Conservation (phyloP, 2,329 filamentous ascomycete genomes). For the Colletotrichum cuscutae region DNA sequence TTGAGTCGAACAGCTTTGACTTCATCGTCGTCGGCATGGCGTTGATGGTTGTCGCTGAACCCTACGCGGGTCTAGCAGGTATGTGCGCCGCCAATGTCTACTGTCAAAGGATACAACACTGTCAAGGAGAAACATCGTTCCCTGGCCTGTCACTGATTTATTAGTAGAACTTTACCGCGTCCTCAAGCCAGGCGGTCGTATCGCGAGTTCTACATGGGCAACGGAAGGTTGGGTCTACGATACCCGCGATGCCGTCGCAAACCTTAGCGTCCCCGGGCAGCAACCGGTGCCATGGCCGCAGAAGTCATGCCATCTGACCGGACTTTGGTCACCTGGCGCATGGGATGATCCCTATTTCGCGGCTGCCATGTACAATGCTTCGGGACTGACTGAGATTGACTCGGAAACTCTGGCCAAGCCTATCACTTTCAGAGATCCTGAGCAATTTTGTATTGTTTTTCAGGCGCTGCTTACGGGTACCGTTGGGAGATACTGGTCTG, state of each 20-base stretch:
- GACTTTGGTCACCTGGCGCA: slow-evolving; percentile 2
- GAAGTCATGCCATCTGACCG: background rate
- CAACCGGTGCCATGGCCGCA: slow-evolving; percentile 14
- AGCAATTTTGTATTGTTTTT: slow-evolving; percentile 1
- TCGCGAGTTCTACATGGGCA: slow-evolving; percentile 5
- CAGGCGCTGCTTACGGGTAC: background rate
- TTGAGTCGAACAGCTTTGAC: slow-evolving; percentile 11
- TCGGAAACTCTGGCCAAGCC: background rate
- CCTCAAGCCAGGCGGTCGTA: slow-evolving; percentile 10
- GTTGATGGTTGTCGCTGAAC: slow-evolving; percentile 11
- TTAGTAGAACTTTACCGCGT: background rate
- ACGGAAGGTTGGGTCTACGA: slow-evolving; percentile 4
- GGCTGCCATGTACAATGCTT: slow-evolving; percentile 7
- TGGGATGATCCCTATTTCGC: slow-evolving; percentile 13
- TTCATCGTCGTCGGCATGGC: slow-evolving; percentile 7
- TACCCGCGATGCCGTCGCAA: slow-evolving; percentile 9
- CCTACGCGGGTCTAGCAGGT: slow-evolving; percentile 8
- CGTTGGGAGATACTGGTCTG: slow-evolving; percentile 1
- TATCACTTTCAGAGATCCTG: background rate
- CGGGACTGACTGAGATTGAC: background rate
- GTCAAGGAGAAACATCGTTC: no score
- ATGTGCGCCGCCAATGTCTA: rapidly evolving
- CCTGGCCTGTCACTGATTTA: no score
- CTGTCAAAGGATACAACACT: no score
- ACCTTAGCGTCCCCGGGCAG: background rate